phyloP scores from a whole-genome alignment of 2,329 filamentous ascomycete genomes.

The Botrytis pseudocinerea region DNA sequence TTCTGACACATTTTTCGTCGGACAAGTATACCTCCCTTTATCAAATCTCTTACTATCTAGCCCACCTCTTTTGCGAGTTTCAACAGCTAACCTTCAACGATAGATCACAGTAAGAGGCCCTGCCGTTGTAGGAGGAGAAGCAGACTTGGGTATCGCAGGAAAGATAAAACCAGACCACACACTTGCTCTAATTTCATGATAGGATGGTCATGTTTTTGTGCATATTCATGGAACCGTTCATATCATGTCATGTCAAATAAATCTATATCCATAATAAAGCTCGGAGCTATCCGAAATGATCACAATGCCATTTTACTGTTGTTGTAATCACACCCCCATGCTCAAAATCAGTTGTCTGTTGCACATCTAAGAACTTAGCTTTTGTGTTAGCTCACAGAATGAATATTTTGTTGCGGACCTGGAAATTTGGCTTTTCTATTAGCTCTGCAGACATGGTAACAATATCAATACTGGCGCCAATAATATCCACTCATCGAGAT shows the following conservation, averaged over 20 bases:
- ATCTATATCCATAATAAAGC: constrained; percentile 9
- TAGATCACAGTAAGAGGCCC: constrained; percentile 73
- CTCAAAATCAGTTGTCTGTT: not conserved
- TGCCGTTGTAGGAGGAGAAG: constrained; percentile 68
- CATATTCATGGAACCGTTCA: not conserved
- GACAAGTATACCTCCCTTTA: constrained; percentile 55
- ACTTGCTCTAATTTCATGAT: constrained; percentile 49
- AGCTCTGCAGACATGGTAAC: constrained; percentile 3
- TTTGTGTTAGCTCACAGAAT: not conserved
- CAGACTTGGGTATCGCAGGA: constrained; percentile 62
- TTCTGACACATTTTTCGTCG: constrained; percentile 60
- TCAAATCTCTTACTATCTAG: not conserved
- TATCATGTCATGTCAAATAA: constrained; percentile 8
- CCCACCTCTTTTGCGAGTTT: constrained; percentile 21
- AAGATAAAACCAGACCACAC: constrained; percentile 73
- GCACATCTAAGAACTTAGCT: not conserved
- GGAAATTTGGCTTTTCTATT: constrained; percentile 4
- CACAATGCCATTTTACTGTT: not conserved
- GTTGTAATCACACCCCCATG: not conserved
- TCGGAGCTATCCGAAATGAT: not conserved
- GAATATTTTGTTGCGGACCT: constrained; percentile 13
- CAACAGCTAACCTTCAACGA: constrained; percentile 2
- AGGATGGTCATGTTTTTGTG: constrained; percentile 2
- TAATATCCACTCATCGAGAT: not conserved
- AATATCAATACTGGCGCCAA: constrained; percentile 5